Conservation (phyloP, 108 stramenopile genomes). For the Discostella pseudostelligera region DNA sequence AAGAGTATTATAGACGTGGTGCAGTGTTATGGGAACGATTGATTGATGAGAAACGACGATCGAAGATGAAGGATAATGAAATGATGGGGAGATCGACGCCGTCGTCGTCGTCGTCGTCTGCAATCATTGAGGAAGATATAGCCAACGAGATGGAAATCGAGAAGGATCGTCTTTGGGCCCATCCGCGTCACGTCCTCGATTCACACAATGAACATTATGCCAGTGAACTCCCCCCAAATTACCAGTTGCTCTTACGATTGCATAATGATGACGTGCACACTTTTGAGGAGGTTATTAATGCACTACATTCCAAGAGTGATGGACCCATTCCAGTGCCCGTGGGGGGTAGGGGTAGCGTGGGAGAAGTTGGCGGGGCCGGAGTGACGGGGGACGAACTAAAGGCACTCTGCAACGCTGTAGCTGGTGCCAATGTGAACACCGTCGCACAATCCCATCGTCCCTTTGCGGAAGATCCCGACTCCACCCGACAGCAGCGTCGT, state of each 20-base stretch:
- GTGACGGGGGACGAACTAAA: slow-evolving; percentile 29
- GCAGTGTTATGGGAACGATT: slow-evolving; percentile 13
- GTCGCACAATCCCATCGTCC: slow-evolving; percentile 15
- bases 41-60: slow-evolving; percentile 2
- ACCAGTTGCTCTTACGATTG: slow-evolving; percentile 64
- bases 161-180: slow-evolving; percentile 18
- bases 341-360: slow-evolving; percentile 32
- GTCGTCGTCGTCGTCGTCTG: neutral
- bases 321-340: slow-evolving; percentile 20
- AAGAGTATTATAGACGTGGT: slow-evolving; percentile 56
- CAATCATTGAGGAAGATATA: neutral
- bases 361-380: slow-evolving; percentile 40
- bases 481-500: slow-evolving; percentile 22
- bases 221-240: slow-evolving; percentile 46
- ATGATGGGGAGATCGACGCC: neutral
- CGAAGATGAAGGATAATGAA: neutral
- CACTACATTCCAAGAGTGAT: slow-evolving; percentile 50
- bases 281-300: slow-evolving; percentile 90
- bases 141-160: neutral
- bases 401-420: neutral
- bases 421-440: neutral
- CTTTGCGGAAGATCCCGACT: slow-evolving; percentile 12
- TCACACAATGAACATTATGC: slow-evolving; percentile 24
- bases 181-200: slow-evolving; percentile 39
- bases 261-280: slow-evolving; percentile 99